phyloP scores from a whole-genome alignment of 352 stramenopile species.

The Thalassiosira mediterranea region DNA sequence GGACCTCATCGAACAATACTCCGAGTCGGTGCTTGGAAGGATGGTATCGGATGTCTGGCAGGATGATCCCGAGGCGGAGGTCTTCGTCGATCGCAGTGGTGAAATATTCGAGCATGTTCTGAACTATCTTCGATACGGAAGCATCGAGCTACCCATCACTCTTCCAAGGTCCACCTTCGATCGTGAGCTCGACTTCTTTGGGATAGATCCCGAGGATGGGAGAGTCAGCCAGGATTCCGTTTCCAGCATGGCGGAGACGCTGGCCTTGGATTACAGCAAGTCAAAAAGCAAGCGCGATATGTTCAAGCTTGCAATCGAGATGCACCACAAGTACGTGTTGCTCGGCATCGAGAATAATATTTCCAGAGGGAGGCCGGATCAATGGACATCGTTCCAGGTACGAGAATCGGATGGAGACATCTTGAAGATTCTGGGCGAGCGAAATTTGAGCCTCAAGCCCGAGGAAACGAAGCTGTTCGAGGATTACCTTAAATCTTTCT shows the following conservation, averaged over 20 bases:
- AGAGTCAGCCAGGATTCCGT: not conserved
- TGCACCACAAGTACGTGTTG: not conserved
- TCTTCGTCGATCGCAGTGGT: slow-evolving; percentile 42
- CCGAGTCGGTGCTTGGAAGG: slow-evolving; percentile 29
- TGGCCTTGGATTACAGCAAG: not conserved
- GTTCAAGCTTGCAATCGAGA: not conserved
- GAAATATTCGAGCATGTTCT: slow-evolving; percentile 34
- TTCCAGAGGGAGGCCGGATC: too few relatives aligned
- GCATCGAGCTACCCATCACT: too few relatives aligned
- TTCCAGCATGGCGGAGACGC: not conserved
- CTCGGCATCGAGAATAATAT: too few relatives aligned
- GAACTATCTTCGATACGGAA: too few relatives aligned
- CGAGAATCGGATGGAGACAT: too few relatives aligned
- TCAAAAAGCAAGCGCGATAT: not conserved
- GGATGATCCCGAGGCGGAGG: slow-evolving; percentile 11
- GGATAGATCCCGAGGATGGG: not conserved
- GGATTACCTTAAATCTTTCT: slow-evolving; percentile 18
- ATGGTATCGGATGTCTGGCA: slow-evolving; percentile 31
- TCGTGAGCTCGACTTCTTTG: not conserved
- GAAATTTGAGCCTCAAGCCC: too few relatives aligned
- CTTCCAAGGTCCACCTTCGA: not conserved
- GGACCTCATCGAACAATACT: slow-evolving; percentile 24
- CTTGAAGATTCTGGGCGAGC: too few relatives aligned
- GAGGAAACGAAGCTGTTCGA: too few relatives aligned
- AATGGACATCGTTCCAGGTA: too few relatives aligned